Base-by-base conservation (phyloP, 345 rosid species). In the Nephelium lappaceum region DNA sequence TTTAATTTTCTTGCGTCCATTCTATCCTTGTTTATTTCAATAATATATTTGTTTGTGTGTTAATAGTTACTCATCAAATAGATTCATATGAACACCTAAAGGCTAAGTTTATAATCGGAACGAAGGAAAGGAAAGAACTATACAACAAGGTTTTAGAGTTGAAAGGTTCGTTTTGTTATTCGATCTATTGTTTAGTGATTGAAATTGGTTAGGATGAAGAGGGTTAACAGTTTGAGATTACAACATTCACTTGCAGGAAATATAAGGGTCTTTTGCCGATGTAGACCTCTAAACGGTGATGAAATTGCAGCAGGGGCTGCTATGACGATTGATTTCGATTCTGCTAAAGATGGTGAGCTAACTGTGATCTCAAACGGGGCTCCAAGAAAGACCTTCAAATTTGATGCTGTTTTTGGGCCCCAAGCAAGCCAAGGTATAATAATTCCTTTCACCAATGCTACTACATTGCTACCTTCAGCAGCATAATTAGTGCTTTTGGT, bases 221-320 rank as follows among this genome's bases (percentile, higher is more conserved):
- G 67, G 71, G 71, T 63, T 83, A 38, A 70, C 75, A 71, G 77
- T 45, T 45, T 45, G 1, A 81, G 81, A 11, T 49, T 71, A 69
- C 23, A 38, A 73, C 55, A 25, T 39, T 75, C 64, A 69, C 60
- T 82, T 87, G 63, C 94, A 96, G 99, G 99, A 83, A 96, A 96
- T 80, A 96, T 96, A 78, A 88, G 96, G 87, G 98, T 96, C 83
- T 91, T 91, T 85, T 96, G 99, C 86, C 85, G 98, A 75, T 96
- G 99, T 73, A 85, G 99, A 77, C 97, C 98, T 79, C 84, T 96
- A 76, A 91, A 91, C 79, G 51, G 81, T 58, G 93, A 94, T 69
- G 98, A 96, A 85, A 73, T 80, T 75, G 87, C 89, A 24, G 81
- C 81, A 49, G 97, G 93, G 70, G 88, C 86, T 85, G 82, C 91